phyloP scores from a whole-genome alignment of 2,329 filamentous ascomycete genomes.

The Torrubiellomyces zombiae region DNA sequence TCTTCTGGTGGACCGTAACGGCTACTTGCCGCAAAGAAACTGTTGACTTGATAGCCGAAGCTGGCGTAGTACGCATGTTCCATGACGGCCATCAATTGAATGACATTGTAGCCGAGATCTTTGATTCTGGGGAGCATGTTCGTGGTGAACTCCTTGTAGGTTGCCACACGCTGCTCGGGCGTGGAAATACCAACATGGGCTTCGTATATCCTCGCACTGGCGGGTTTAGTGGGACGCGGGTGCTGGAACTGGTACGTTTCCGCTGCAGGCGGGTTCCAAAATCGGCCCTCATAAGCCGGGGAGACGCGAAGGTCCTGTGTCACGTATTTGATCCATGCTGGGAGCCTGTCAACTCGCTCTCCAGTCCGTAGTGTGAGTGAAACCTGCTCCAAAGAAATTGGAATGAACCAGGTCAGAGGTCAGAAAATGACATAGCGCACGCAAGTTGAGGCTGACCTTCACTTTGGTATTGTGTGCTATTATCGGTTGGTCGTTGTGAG shows the following conservation, averaged over 20 bases:
- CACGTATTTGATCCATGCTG: conserved; percentile 94
- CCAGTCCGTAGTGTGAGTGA: conserved; percentile 66
- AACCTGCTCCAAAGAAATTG: conserved; percentile 44
- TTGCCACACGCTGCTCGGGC: conserved; percentile 72
- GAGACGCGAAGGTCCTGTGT: conserved; percentile 85
- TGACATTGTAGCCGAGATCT: conserved; percentile 84
- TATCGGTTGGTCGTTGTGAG: conserved; percentile 53
- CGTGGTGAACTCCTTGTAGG: conserved; percentile 92
- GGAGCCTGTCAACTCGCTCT: conserved; percentile 71
- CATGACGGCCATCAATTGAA: conserved; percentile 98
- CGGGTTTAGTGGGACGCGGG: conserved; percentile 62
- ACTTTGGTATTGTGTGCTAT: conserved; percentile 91
- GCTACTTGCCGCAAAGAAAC: conserved; percentile 94
- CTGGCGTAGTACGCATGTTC: conserved; percentile 99
- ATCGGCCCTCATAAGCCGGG: conserved; percentile 82
- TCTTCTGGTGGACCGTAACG: conserved; percentile 89
- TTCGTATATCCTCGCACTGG: conserved; percentile 85
- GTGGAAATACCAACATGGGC: conserved; percentile 97
- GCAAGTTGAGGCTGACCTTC: conserved; percentile 58
- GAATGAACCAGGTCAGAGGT: neutral
- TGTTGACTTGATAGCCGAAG: conserved; percentile 97
- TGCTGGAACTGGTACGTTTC: conserved; percentile 79
- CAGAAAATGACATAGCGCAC: too few relatives aligned
- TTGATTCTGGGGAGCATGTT: conserved; percentile 87
- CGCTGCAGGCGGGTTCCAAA: conserved; percentile 79